Percentiles rank a stretch among this genome's conserved stretches.
Evolutionary conservation across 257 asterid genomes (phyloP).

Genomic region (Penstemon barbatus): DNA sequence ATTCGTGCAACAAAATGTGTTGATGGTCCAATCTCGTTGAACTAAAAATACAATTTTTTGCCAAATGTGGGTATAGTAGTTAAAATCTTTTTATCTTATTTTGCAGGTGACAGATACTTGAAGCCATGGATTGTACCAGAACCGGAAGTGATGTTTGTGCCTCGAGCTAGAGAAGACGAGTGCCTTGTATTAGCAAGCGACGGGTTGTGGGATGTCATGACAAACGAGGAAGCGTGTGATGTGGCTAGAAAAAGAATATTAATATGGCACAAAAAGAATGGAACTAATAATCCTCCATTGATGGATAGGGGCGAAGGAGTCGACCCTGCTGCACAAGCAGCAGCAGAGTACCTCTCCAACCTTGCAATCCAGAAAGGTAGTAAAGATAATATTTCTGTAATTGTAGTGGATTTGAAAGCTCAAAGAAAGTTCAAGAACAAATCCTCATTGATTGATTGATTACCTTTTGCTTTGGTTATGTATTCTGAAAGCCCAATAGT

Average conservation of each 20-base stretch:
- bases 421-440: constrained; percentile 72
- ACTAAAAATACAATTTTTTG: not conserved
- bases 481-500: constrained; percentile 47
- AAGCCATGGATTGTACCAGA: constrained; percentile 86
- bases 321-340: constrained; percentile 87
- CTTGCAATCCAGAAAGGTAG: constrained; percentile 77
- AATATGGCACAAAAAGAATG: constrained; percentile 80
- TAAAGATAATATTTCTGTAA: constrained; percentile 70
- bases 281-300: constrained; percentile 36
- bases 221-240: constrained; percentile 74
- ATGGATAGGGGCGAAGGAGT: constrained; percentile 57
- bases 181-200: constrained; percentile 79
- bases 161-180: constrained; percentile 76
- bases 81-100: not conserved
- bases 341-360: constrained; percentile 68
- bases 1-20: too few species aligned
- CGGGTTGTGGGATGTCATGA: constrained; percentile 81
- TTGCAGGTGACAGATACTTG: constrained; percentile 71
- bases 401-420: constrained; percentile 74
- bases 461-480: constrained; percentile 24
- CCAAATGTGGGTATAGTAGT: constrained; percentile 1
- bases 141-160: constrained; percentile 70
- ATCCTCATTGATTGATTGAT: constrained; percentile 32
- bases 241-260: constrained; percentile 60
- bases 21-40: too few species aligned